Conservation (phyloP, 768 basidiomycete species). For the Thelephora aurantiotincta region DNA sequence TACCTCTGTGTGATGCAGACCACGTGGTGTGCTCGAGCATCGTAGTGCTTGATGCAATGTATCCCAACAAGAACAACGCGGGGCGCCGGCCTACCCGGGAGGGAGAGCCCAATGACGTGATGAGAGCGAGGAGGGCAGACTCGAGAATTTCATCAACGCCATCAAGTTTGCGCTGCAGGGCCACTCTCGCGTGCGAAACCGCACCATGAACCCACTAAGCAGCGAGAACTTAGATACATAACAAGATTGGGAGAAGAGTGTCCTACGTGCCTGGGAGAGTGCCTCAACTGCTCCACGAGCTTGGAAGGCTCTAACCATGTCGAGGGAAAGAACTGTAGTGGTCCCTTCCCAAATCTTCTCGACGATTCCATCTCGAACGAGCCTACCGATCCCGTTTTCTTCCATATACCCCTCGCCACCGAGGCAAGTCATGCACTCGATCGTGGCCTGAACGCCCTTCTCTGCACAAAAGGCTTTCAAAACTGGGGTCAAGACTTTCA, state of each 20-base stretch:
- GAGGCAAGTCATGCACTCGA: constrained; percentile 59
- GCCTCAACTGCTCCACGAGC: constrained; percentile 28
- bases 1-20: constrained; percentile 21
- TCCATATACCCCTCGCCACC: constrained; percentile 81
- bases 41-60: constrained; percentile 35
- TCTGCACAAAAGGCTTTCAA: constrained; percentile 60
- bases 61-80: constrained; percentile 43
- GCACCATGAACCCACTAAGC: constrained; percentile 38
- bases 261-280: constrained; percentile 32
- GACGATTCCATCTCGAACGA: constrained; percentile 55
- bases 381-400: constrained; percentile 54
- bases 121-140: constrained; percentile 26
- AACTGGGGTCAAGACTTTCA: constrained; percentile 55
- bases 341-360: constrained; percentile 83
- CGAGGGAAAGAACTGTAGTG: constrained; percentile 49
- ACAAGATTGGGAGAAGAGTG: background rate
- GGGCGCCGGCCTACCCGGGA: constrained; percentile 39
- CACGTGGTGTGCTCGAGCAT: constrained; percentile 61
- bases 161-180: constrained; percentile 17
- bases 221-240: background rate
- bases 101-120: constrained; percentile 24
- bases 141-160: constrained; percentile 15
- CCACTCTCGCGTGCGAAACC: constrained; percentile 17
- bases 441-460: constrained; percentile 47
- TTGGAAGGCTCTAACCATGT: constrained; percentile 41